A percentile compares a stretch with the other conserved stretches of the same genome.
phyloP scores from a whole-genome alignment of 192 early-diverging fungal genomes.

The Coemansia sp. region DNA sequence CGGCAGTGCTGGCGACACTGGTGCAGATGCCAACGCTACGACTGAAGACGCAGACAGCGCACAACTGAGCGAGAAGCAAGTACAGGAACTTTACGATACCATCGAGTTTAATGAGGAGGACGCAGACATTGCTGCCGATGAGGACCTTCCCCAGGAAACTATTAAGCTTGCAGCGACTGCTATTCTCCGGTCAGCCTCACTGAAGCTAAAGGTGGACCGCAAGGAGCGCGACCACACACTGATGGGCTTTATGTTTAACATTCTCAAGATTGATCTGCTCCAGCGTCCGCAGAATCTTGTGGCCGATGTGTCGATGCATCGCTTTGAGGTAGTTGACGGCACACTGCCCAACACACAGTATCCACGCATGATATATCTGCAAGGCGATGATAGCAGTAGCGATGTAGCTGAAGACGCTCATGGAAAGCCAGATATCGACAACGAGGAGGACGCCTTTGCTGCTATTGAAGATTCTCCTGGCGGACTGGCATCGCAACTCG shows the following conservation, averaged over 20 bases:
- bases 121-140: constrained; percentile 44
- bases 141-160: constrained; percentile 55
- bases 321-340: constrained; percentile 55
- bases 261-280: constrained; percentile 44
- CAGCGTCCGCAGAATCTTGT: constrained; percentile 44
- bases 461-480: constrained; percentile 24
- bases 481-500: constrained; percentile 17
- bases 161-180: constrained; percentile 64
- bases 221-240: constrained; percentile 47
- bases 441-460: constrained; percentile 12
- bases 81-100: constrained; percentile 86
- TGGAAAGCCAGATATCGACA: neutral
- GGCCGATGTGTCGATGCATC: constrained; percentile 52
- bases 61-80: constrained; percentile 77
- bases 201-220: constrained; percentile 66
- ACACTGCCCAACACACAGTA: constrained; percentile 51
- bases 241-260: constrained; percentile 50
- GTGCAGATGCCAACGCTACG: constrained; percentile 1
- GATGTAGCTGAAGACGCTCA: constrained; percentile 2
- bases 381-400: constrained; percentile 22
- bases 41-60: constrained; percentile 12
- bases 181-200: constrained; percentile 73
- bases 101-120: constrained; percentile 91
- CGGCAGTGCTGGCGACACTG: neutral
- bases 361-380: constrained; percentile 53